Evolutionary conservation across 176 grass and related monocot species (phyloP), one percentile per base, ranked within the genome.

Genomic region (Carex littledalei): DNA sequence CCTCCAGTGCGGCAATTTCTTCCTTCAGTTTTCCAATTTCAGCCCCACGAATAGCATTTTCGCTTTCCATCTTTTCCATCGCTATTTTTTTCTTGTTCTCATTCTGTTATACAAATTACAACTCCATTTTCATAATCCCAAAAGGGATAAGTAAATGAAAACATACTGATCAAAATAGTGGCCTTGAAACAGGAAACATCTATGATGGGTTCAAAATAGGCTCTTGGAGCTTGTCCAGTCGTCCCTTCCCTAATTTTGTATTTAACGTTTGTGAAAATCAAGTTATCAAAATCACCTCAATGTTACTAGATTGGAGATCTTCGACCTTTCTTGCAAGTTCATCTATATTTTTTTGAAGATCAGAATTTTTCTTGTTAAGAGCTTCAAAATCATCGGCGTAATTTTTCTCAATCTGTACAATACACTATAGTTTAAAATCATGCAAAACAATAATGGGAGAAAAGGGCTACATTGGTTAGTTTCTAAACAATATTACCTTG

Each of bases 281-380:
- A 83, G 5, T 24, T 32, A 50, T 35, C 31, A 21, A 67, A 64
- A 32, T 83, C n/a, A 86, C 84, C 84, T 86, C 21, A 2, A n/a
- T 50, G 26, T 79, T 72, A 61, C 16, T 79, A 43, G 71, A 86
- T 65, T 61, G 84, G 54, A 86, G 84, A 17, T 79, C 54, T 3
- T 86, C 37, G 14, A 86, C 31, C 24, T 86, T 86, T 65, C 70
- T 64, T 78, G 71, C 13, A 26, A 86, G 84, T 77, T 86, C 84
- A 78, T 86, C 68, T 24, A 86, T 35, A 54, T 86, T 79, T 50
- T 2, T 86, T 57, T 86, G 26, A 86, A 86, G 84, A 86, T 77
- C 70, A 45, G 56, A 86, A 65, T 79, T 86, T 54, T 69, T 79
- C 35, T 79, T 86, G 54, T 31, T 45, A 34, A 79, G 35, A 60